These are phyloP conservation scores for Acer negundo DNA, from an alignment of 345 rosid species.

Conservation along the genomic window DNA sequence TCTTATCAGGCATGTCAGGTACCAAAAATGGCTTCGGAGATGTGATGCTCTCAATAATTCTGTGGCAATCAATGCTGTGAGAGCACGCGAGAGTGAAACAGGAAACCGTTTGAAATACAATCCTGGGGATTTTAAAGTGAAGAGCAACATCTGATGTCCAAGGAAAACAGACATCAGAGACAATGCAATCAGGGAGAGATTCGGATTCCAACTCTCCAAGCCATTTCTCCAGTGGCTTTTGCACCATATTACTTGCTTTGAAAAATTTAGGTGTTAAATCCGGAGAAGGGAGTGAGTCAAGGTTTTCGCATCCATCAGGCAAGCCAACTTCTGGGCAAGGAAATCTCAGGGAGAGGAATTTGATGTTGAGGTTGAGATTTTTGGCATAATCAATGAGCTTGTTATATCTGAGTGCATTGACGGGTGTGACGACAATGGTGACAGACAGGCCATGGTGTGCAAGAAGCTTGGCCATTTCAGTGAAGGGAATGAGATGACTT, in stretches of 20 bases:
- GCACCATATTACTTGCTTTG: conserved; percentile 26
- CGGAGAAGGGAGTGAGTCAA: conserved; percentile 34
- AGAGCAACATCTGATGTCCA: conserved; percentile 30
- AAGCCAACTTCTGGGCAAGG: conserved; percentile 33
- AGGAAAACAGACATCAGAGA: conserved; percentile 33
- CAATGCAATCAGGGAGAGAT: conserved; percentile 28
- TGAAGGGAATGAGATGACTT: conserved; percentile 46
- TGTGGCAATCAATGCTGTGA: background rate
- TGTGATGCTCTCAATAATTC: background rate
- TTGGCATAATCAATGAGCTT: background rate
- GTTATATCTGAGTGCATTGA: conserved; percentile 23
- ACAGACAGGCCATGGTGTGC: conserved; percentile 28
- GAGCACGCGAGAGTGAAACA: conserved; percentile 39
- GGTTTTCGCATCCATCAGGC: conserved; percentile 35
- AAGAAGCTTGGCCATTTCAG: conserved; percentile 34
- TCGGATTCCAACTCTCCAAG: conserved; percentile 5
- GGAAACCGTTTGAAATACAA: conserved; percentile 30
- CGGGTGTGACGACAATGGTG: conserved; percentile 32
- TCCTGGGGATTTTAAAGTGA: conserved; percentile 30
- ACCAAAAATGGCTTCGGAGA: conserved; percentile 20
- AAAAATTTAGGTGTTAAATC: conserved; percentile 18
- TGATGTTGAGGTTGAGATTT: background rate
- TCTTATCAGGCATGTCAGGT: conserved; percentile 28
- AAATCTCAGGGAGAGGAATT: conserved; percentile 17
- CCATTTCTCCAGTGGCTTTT: conserved; percentile 20